Evolutionary conservation across 2,329 filamentous ascomycete species (phyloP).

Genomic region (Stagonosporopsis rhizophila): DNA sequence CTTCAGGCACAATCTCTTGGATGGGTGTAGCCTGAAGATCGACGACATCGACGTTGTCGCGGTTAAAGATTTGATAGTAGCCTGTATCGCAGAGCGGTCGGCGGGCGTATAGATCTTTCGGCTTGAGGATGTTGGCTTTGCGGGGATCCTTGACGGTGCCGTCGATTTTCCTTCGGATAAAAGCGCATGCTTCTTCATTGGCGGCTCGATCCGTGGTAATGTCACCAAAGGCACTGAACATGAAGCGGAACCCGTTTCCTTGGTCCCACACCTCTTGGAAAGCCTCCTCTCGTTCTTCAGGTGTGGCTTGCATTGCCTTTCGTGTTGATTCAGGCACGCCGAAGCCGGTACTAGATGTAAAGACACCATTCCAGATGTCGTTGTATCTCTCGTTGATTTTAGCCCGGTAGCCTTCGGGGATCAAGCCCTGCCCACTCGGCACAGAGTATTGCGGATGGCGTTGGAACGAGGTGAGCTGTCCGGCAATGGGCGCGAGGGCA

Average conservation of each 20-base stretch:
- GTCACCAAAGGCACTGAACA: slow-evolving; percentile 36
- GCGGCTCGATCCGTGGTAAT: slow-evolving; percentile 39
- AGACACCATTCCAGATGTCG: slow-evolving; percentile 37
- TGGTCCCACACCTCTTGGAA: slow-evolving; percentile 19
- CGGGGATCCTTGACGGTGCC: slow-evolving; percentile 49
- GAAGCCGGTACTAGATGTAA: slow-evolving; percentile 27
- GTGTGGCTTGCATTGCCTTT: neutral
- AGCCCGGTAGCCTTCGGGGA: slow-evolving; percentile 36
- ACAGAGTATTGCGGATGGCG: slow-evolving; percentile 53
- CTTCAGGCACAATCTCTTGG: slow-evolving; percentile 34
- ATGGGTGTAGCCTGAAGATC: slow-evolving; percentile 49
- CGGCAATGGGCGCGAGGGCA: slow-evolving; percentile 20
- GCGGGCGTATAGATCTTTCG: slow-evolving; percentile 49
- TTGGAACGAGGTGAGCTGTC: slow-evolving; percentile 60
- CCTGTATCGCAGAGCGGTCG: slow-evolving; percentile 51
- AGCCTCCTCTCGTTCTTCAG: slow-evolving; percentile 19
- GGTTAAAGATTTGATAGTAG: slow-evolving; percentile 52
- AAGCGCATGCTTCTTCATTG: slow-evolving; percentile 49
- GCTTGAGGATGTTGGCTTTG: slow-evolving; percentile 51
- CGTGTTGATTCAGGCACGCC: neutral
- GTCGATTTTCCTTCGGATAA: slow-evolving; percentile 49
- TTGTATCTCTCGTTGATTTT: slow-evolving; percentile 46
- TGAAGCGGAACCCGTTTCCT: slow-evolving; percentile 40
- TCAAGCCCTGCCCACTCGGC: slow-evolving; percentile 57
- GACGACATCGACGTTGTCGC: slow-evolving; percentile 49